Evolutionary conservation across 179 eudicot species (phyloP), one percentile per base, ranked within the genome.

Genomic region (Spinacia oleracea): DNA sequence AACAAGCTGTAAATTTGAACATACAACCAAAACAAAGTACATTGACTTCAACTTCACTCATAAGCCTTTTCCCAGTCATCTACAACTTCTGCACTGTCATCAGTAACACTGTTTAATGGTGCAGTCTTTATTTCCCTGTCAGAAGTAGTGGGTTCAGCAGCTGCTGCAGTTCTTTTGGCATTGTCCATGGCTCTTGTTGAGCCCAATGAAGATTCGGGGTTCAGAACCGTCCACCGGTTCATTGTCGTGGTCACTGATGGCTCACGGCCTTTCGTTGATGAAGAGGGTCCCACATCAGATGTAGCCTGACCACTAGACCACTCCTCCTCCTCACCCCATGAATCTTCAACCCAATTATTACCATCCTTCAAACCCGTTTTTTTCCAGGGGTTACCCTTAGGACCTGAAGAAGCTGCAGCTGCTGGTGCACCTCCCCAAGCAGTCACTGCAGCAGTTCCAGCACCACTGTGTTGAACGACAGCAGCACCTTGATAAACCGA

Each of bases 1-100:
- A 40, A 74, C 1, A 20, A 74, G 53, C 38, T 56, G 32, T 5
- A 29, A 11, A 20, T 43, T 35, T 27, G 55, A 42, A 23, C 21
- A 60, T 40, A 60, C 21, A 15, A 38, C 9, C 29, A 63, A 9
- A 55, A 34, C 21, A 15, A 50, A 76, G 4, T 56, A 77, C 21
- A 71, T 56, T 43, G 40, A 25, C 56, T 27, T 90, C 87, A 89
- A 25, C 56, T 27, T 90, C 87, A 89, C 76, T 89, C 91, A 48
- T 64, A 93, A 6, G 94, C 97, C 73, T 88, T 81, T 75, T 93
- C 98, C 98, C 98, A 95, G 74, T 95, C 98, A 80, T 95, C 98
- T 5, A 84, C 91, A 27, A 89, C 93, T 72, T 89, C 92, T 35
- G 83, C 66, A 75, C 35, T 65, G 48, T 81, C 79, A 21, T 51